A percentile compares a stretch with the other conserved stretches of the same genome.
These are phyloP conservation scores for Calonectria multiphialidica DNA, from an alignment of 2,329 filamentous ascomycete genomes.

Conservation along the genomic window DNA sequence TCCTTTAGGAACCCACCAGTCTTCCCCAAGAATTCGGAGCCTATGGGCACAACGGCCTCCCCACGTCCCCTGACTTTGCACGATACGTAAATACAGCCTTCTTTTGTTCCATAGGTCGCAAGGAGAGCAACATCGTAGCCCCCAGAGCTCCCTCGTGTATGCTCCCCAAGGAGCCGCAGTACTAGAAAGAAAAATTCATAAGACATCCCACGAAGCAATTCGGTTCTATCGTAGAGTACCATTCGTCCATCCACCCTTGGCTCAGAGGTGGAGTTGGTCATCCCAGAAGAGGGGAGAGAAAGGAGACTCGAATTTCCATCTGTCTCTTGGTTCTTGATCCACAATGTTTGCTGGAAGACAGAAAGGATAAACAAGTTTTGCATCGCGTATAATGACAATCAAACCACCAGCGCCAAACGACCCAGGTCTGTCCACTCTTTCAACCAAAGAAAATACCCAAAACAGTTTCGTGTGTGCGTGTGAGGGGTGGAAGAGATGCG, in stretches of 20 bases:
- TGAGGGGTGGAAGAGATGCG: conserved; percentile 32
- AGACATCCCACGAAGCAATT: conserved; percentile 22
- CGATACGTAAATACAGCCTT: conserved; percentile 32
- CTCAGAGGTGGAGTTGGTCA: not conserved
- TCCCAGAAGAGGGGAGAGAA: not conserved
- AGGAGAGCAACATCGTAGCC: conserved; percentile 21
- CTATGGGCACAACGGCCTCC: conserved; percentile 22
- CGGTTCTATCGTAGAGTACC: conserved; percentile 11
- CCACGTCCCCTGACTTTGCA: conserved; percentile 27
- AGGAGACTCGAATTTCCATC: conserved; percentile 23
- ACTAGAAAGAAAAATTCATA: conserved; percentile 24
- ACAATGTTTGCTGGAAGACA: conserved; percentile 21
- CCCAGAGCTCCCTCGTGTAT: conserved; percentile 19
- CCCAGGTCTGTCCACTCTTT: conserved; percentile 46
- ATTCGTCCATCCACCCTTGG: conserved; percentile 1
- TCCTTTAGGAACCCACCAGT: conserved; percentile 30
- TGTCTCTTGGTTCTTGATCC: conserved; percentile 26
- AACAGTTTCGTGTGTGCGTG: conserved; percentile 35
- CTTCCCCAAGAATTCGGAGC: conserved; percentile 21
- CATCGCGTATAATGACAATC: conserved; percentile 43
- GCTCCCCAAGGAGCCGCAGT: conserved; percentile 8
- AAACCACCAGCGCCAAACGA: conserved; percentile 49
- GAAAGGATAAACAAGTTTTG: conserved; percentile 33
- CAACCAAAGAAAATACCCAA: conserved; percentile 49
- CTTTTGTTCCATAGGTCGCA: conserved; percentile 25